Percentiles rank a stretch among this genome's conserved stretches.
Conservation (phyloP, 345 rosid species). For the Euclidium syriacum region DNA sequence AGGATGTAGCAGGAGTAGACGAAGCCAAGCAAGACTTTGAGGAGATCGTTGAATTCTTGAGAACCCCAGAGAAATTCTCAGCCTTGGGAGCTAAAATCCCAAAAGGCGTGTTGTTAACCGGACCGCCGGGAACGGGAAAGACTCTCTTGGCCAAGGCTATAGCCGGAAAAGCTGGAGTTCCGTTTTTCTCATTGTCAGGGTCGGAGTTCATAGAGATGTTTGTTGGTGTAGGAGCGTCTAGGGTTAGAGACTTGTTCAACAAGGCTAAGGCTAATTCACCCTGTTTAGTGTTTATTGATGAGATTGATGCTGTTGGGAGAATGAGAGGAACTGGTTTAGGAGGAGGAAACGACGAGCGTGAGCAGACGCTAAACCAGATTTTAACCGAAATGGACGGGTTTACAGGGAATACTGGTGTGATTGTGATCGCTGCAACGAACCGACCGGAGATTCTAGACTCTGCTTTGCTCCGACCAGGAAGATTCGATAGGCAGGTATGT, state of each 20-base stretch:
- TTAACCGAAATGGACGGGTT: slow-evolving; percentile 79
- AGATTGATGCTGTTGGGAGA: slow-evolving; percentile 82
- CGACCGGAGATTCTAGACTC: slow-evolving; percentile 74
- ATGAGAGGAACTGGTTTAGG: slow-evolving; percentile 79
- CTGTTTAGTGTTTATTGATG: slow-evolving; percentile 72
- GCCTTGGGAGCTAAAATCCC: slow-evolving; percentile 71
- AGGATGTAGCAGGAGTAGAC: slow-evolving; percentile 80
- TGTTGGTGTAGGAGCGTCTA: slow-evolving; percentile 69
- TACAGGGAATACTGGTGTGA: slow-evolving; percentile 57
- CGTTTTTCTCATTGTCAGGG: slow-evolving; percentile 67
- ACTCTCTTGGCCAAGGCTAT: slow-evolving; percentile 72
- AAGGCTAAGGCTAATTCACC: slow-evolving; percentile 71
- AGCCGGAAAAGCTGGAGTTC: slow-evolving; percentile 81
- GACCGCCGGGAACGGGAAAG: slow-evolving; percentile 77
- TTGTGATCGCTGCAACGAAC: slow-evolving; percentile 73
- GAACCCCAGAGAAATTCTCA: slow-evolving; percentile 59
- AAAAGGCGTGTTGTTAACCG: slow-evolving; percentile 55
- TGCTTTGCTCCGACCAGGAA: slow-evolving; percentile 71
- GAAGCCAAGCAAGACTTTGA: slow-evolving; percentile 85
- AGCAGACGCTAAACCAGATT: slow-evolving; percentile 76
- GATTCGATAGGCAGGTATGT: slow-evolving; percentile 67
- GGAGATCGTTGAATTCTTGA: slow-evolving; percentile 67
- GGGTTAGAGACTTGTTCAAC: slow-evolving; percentile 76
- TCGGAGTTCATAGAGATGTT: slow-evolving; percentile 84
- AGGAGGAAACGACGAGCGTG: slow-evolving; percentile 85